Percentiles rank a stretch among this genome's conserved stretches.
Evolutionary conservation across 2,329 filamentous ascomycete genomes (phyloP).

Genomic region (Penicillium sp.): DNA sequence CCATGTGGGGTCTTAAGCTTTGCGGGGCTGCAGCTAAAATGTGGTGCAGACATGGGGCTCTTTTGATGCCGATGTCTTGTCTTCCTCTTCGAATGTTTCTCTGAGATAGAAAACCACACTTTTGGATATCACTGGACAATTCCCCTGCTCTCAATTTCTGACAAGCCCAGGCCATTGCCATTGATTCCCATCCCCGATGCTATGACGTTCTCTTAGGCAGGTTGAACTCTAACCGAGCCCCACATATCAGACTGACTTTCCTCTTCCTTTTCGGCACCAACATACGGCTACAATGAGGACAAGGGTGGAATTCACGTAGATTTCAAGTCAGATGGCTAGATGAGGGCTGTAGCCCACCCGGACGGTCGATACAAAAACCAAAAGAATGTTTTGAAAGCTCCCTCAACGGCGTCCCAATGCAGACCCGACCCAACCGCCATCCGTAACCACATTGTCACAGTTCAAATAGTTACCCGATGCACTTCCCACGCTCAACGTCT

Average conservation of each 20-base stretch:
- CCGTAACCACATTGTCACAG: too few species aligned
- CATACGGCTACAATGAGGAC: too few species aligned
- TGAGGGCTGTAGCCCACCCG: too few species aligned
- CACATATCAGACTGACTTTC: not conserved
- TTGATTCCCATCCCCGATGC: not conserved
- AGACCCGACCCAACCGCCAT: too few species aligned
- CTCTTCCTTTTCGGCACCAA: too few species aligned
- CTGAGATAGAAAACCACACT: not conserved
- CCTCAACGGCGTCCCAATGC: too few species aligned
- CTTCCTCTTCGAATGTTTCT: not conserved
- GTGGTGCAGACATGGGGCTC: not conserved
- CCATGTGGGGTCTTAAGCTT: not conserved
- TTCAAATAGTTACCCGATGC: too few species aligned
- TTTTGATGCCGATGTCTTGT: not conserved
- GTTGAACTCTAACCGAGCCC: not conserved
- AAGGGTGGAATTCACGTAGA: too few species aligned
- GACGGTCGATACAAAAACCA: too few species aligned
- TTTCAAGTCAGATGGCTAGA: too few species aligned
- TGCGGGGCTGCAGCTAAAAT: not conserved
- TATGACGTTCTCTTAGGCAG: not conserved
- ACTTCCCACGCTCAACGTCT: slow-evolving; percentile 20
- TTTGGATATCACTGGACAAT: not conserved
- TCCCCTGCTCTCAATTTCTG: not conserved
- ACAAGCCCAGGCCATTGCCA: not conserved
- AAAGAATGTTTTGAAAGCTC: too few species aligned